Percentiles rank a stretch among this genome's conserved stretches.
These are phyloP conservation scores for Helotiales sp. DNA, from an alignment of 2,329 filamentous ascomycete genomes.

Conservation along the genomic window DNA sequence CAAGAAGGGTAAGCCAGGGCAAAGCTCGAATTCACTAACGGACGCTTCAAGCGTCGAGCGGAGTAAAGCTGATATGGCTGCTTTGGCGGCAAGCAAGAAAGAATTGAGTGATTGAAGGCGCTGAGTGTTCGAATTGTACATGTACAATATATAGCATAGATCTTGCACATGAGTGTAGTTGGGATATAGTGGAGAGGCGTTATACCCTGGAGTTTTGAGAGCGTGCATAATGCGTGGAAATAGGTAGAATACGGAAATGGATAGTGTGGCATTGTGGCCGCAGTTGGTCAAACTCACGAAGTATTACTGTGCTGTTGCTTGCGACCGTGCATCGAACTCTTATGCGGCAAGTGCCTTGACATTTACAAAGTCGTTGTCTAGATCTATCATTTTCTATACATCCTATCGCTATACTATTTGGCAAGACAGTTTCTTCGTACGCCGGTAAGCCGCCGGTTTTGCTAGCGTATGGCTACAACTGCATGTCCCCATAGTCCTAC, in stretches of 20 bases:
- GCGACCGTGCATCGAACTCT: no score
- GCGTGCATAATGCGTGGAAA: background rate
- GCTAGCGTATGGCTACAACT: no score
- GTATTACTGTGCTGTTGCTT: background rate
- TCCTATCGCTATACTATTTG: no score
- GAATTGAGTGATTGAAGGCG: constrained; percentile 23
- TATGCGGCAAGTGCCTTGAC: background rate
- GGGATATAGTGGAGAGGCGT: background rate
- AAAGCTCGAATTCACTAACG: constrained; percentile 8
- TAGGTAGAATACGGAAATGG: background rate
- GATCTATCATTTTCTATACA: no score
- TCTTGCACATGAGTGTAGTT: background rate
- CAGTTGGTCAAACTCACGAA: background rate
- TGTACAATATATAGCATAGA: background rate
- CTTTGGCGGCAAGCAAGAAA: constrained; percentile 22
- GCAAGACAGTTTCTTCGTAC: no score
- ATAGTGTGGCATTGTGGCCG: background rate
- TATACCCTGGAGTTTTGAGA: constrained; percentile 1
- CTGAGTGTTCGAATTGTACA: background rate
- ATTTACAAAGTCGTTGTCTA: background rate
- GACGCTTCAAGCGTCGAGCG: background rate
- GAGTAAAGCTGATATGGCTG: constrained; percentile 9
- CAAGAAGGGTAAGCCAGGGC: constrained; percentile 6
- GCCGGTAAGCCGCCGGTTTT: no score
- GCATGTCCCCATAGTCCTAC: no score